These are phyloP conservation scores for Pogostemon cablin DNA, from an alignment of 257 asterid genomes.

Conservation along the genomic window DNA sequence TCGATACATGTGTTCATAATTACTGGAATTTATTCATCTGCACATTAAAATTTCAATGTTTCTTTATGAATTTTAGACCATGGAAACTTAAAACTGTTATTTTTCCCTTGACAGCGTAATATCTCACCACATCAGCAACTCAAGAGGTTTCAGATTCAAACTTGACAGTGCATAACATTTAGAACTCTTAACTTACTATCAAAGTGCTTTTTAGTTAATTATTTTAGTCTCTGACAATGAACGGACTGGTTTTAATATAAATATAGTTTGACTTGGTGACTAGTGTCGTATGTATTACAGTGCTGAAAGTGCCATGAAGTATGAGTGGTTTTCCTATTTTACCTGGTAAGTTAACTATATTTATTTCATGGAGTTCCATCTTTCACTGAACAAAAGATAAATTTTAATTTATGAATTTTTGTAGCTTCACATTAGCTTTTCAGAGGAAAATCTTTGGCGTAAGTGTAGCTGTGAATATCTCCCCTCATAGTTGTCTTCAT, in stretches of 20 bases:
- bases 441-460: constrained; percentile 95
- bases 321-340: constrained; percentile 93
- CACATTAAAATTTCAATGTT: too few species aligned
- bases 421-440: too few species aligned
- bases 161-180: neutral
- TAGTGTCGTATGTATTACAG: constrained; percentile 44
- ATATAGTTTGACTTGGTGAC: constrained; percentile 25
- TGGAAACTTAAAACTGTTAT: too few species aligned
- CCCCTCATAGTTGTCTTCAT: neutral
- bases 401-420: constrained; percentile 26
- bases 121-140: neutral
- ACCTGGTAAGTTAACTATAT: constrained; percentile 52
- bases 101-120: neutral
- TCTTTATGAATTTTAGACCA: too few species aligned
- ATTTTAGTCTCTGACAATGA: constrained; percentile 16
- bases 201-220: neutral
- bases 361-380: constrained; percentile 10
- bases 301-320: constrained; percentile 88
- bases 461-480: constrained; percentile 35
- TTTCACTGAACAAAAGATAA: constrained; percentile 10
- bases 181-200: neutral
- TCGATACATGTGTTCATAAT: too few species aligned
- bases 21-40: too few species aligned
- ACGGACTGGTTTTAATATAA: constrained; percentile 6
- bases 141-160: neutral